These are phyloP conservation scores for Garcia nutans DNA, from an alignment of 345 rosid genomes.

Conservation along the genomic window DNA sequence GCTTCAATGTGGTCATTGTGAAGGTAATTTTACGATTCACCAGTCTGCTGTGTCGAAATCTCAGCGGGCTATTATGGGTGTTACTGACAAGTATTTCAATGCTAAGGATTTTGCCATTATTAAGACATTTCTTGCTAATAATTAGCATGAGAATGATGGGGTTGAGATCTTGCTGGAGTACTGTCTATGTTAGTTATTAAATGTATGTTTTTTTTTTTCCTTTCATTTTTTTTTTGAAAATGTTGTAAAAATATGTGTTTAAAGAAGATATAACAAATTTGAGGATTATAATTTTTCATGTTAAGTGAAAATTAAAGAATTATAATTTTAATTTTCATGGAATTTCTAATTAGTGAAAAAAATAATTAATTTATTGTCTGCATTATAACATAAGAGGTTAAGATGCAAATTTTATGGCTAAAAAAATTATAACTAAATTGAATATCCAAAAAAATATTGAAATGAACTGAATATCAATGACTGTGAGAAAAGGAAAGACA, in stretches of 20 bases:
- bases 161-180: slow-evolving; percentile 59
- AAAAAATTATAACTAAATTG: too few relatives aligned
- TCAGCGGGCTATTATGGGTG: slow-evolving; percentile 82
- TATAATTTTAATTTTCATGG: too few relatives aligned
- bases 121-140: slow-evolving; percentile 53
- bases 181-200: slow-evolving; percentile 52
- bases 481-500: too few relatives aligned
- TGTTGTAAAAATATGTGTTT: neutral
- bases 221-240: neutral
- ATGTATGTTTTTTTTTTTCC: neutral
- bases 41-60: slow-evolving; percentile 70
- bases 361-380: too few relatives aligned
- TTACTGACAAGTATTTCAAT: slow-evolving; percentile 76
- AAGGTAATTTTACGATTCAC: slow-evolving; percentile 67
- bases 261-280: neutral
- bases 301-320: too few relatives aligned
- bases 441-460: too few relatives aligned
- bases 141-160: slow-evolving; percentile 66
- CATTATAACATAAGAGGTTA: too few relatives aligned
- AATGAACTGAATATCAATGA: too few relatives aligned
- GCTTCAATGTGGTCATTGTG: slow-evolving; percentile 69
- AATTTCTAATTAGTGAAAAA: too few relatives aligned
- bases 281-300: neutral
- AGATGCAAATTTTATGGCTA: too few relatives aligned
- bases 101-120: slow-evolving; percentile 67